A percentile compares a stretch with the other conserved stretches of the same genome.
Evolutionary conservation across 495 filamentous ascomycete species (phyloP).

Genomic region (Hypomontagnella monticulosa): DNA sequence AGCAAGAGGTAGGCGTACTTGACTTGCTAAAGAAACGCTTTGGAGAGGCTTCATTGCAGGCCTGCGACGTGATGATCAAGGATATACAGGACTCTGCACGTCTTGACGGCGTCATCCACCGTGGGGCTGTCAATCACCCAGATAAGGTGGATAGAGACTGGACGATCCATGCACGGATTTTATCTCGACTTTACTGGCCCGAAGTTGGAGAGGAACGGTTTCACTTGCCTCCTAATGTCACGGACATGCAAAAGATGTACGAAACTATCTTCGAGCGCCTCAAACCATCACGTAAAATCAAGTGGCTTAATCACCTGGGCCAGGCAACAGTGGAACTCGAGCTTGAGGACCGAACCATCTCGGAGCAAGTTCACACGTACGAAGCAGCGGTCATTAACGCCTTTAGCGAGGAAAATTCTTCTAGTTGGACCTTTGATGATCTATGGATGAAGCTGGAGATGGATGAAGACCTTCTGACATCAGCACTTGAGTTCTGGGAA

Average conservation of each 20-base stretch:
- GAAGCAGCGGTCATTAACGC: conserved; percentile 91
- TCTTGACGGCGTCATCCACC: conserved; percentile 71
- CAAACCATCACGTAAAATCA: conserved; percentile 84
- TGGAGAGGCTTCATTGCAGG: conserved; percentile 84
- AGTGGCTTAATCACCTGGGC: conserved; percentile 85
- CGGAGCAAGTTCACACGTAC: conserved; percentile 79
- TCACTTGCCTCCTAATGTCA: conserved; percentile 70
- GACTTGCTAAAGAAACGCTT: conserved; percentile 90
- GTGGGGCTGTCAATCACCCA: conserved; percentile 45
- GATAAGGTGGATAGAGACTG: conserved; percentile 47
- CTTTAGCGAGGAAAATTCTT: conserved; percentile 67
- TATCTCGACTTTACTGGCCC: conserved; percentile 96
- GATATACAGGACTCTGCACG: conserved; percentile 89
- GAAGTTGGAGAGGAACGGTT: conserved; percentile 81
- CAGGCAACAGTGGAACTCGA: conserved; percentile 84
- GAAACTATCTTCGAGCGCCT: conserved; percentile 77
- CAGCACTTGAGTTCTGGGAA: conserved; percentile 87
- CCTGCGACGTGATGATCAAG: conserved; percentile 95
- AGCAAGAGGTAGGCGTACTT: conserved; percentile 79
- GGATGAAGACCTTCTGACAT: conserved; percentile 76
- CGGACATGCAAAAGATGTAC: conserved; percentile 72
- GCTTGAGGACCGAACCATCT: conserved; percentile 78
- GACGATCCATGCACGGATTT: conserved; percentile 77
- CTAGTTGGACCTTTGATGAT: conserved; percentile 65
- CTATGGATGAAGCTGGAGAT: conserved; percentile 76